Evolutionary conservation across 257 asterid genomes (phyloP), one percentile per base, ranked within the genome.

Genomic region (Solanum medicagineum): DNA sequence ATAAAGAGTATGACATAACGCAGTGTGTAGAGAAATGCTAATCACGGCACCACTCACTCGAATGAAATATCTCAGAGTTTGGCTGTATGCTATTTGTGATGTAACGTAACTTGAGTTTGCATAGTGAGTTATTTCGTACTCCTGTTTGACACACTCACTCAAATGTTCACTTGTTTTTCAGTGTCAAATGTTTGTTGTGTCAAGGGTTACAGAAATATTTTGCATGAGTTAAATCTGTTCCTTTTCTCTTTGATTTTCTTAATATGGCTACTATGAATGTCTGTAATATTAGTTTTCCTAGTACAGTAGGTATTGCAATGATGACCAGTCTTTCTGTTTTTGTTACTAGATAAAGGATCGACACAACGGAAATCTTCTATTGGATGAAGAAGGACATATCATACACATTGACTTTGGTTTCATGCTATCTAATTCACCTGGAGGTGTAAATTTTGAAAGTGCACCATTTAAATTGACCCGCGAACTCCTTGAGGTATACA

Each of bases 371-470:
- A 97, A 97, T 90, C 93, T 97, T 89, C 89, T 97, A 92, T 88
- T 97, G 96, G 99, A 97, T 89, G 99, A 97, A 92, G 99, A 97
- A 91, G 99, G 99, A 68, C 99, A 97, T 91, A 92, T 97, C 85
- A 97, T 97, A 89, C 99, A 97, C 88, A 97, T 97, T 88, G 99
- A 97, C 91, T 97, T 97, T 87, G 99, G 99, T 87, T 97, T 97
- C 91, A 95, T 97, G 99, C 98, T 97, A 86, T 97, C 99, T 75
- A 97, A 97, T 92, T 97, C 99, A 84, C 99, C 99, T 71, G 99
- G 99, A 29, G 99, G 99, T 90, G 99, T 97, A 83, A 97, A 97
- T 93, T 97, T 97, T 89, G 99, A 97, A 88, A 97, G 99, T 88
- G 99, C 99, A 11, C 99, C 99, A 54, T 97, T 97, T 89, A 97